Evolutionary conservation across 257 asterid species (phyloP).

Genomic region (Nyctanthes arbortristis): DNA sequence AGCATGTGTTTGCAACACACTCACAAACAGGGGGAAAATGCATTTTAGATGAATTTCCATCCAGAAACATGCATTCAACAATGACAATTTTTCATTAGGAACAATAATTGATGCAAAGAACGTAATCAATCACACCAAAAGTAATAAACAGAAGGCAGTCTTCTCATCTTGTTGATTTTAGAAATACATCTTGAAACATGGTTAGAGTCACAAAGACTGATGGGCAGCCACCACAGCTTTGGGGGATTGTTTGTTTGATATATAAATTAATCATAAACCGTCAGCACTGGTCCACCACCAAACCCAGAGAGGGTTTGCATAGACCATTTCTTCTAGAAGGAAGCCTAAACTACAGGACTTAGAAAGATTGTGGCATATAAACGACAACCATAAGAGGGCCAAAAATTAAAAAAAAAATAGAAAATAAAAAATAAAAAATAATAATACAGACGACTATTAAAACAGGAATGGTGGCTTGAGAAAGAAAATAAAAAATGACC

Average conservation of each 20-base stretch:
- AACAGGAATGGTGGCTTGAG: neutral
- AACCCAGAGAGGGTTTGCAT: neutral
- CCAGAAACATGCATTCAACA: neutral
- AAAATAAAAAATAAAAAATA: neutral
- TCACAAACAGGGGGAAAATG: too few species aligned
- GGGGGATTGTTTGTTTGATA: neutral
- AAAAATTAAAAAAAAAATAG: neutral
- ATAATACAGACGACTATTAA: too few species aligned
- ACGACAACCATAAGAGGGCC: too few species aligned
- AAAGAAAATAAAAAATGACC: constrained; percentile 5
- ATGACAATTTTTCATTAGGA: neutral
- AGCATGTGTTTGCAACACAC: too few species aligned
- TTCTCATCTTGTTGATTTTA: neutral
- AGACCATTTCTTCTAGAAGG: neutral
- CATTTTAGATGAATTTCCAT: neutral
- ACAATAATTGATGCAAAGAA: neutral
- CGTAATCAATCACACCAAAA: neutral
- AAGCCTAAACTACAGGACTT: neutral
- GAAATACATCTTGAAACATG: neutral
- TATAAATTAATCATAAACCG: neutral
- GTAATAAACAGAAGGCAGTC: neutral
- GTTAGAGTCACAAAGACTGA: neutral
- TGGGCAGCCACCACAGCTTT: neutral
- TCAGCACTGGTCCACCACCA: neutral
- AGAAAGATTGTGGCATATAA: neutral